These are phyloP conservation scores for Puccinia triticina DNA, from an alignment of 1,284 basidiomycete genomes.

Conservation along the genomic window DNA sequence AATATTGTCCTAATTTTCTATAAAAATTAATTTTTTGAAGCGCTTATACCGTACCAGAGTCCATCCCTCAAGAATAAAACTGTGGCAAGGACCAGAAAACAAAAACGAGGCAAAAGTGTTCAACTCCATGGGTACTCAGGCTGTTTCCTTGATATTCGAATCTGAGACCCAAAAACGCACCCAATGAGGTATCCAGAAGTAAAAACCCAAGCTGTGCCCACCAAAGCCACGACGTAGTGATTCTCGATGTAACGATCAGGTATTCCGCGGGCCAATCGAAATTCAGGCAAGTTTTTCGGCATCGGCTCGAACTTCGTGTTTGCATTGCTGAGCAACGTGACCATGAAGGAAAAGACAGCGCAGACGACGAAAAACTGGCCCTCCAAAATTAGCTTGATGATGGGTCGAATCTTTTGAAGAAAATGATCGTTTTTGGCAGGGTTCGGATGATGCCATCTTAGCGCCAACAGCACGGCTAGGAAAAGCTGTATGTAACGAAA, in stretches of 20 bases:
- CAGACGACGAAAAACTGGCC: background rate
- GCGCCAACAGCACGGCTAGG: background rate
- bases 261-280: background rate
- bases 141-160: background rate
- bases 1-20: constrained; percentile 9
- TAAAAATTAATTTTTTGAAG: background rate
- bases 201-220: background rate
- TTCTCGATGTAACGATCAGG: background rate
- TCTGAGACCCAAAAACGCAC: background rate
- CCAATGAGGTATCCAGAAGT: background rate
- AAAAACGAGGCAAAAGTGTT: background rate
- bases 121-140: background rate
- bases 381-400: background rate
- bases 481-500: background rate
- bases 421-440: background rate
- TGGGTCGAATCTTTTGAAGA: background rate
- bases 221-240: background rate
- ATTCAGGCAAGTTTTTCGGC: background rate
- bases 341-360: constrained; percentile 6
- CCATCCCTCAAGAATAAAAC: background rate
- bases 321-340: background rate
- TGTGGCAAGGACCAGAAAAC: background rate
- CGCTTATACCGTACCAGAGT: background rate
- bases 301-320: background rate
- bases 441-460: constrained; percentile 15